Evolutionary conservation across 2,329 filamentous ascomycete genomes (phyloP).

Genomic region (Ophiosphaerella herpotricha): DNA sequence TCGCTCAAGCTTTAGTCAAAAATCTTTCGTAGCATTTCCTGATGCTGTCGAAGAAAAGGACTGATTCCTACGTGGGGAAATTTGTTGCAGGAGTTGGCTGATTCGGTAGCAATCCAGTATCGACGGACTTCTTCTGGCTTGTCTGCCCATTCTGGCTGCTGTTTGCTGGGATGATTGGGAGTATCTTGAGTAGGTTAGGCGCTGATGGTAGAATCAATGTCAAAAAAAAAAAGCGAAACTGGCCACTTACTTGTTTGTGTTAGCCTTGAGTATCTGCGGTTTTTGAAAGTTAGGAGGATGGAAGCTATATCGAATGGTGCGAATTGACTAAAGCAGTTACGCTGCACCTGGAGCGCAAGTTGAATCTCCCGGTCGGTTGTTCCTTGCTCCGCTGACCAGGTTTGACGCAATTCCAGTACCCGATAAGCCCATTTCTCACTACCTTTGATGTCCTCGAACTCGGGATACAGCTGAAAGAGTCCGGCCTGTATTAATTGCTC

Average conservation of each 20-base stretch:
- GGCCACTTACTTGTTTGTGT: too few species aligned
- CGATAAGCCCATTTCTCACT: slow-evolving; percentile 3
- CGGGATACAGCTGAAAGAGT: slow-evolving; percentile 8
- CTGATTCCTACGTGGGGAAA: too few species aligned
- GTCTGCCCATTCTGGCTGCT: slow-evolving; percentile 5
- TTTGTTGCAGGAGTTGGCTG: too few species aligned
- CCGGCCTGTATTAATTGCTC: slow-evolving; percentile 7
- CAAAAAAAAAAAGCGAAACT: too few species aligned
- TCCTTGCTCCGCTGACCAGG: slow-evolving; percentile 4
- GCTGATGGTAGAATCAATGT: too few species aligned
- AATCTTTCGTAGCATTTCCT: too few species aligned
- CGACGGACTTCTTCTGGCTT: slow-evolving; percentile 10
- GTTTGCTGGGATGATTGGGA: neutral
- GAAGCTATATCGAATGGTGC: slow-evolving; percentile 2
- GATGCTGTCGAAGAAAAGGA: too few species aligned
- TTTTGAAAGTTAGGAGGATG: slow-evolving; percentile 7
- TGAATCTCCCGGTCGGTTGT: slow-evolving; percentile 1
- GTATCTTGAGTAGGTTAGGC: neutral
- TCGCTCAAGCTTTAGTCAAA: too few species aligned
- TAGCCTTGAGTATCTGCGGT: neutral
- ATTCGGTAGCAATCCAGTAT: slow-evolving; percentile 5
- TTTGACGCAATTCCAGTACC: slow-evolving; percentile 5
- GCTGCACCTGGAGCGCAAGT: slow-evolving; percentile 3
- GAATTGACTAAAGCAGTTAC: slow-evolving; percentile 3
- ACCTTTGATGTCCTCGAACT: slow-evolving; percentile 5